Base-by-base conservation (phyloP, 164 flowering plant species). In the Annona squamosa region DNA sequence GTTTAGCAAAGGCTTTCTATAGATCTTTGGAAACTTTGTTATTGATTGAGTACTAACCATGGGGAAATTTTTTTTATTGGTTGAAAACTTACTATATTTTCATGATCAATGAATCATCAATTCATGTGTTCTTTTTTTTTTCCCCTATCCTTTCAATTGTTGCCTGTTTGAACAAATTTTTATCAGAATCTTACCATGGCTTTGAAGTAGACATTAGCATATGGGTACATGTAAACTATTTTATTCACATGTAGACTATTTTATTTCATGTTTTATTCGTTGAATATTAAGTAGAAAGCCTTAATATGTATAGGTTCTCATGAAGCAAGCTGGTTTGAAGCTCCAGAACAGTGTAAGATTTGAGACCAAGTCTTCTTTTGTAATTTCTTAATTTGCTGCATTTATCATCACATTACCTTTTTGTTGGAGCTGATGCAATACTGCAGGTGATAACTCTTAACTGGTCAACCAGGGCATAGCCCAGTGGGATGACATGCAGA, bases 311-410 rank as follows among this genome's bases (percentile, higher is more conserved):
- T 75, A 92, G 98, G 97, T 94, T 77, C 88, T 94, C 48, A 81
- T 79, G 52, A 94, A 94, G 89, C 98, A 94, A 87, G 95, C 93
- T 73, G 95, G 97, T 69, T 82, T 94, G 48, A 90, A 88, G 87
- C 92, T 94, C 61, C 90, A 91, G 77, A 88, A 85, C 63, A 88
- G 84, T 85, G 98, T 92, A 87, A 83, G 77, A 10, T 17, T 26
- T 1, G 10, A 62, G 69, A 9, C 59, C 13, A 16, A 26, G 37
- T 67, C 72, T 6, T 26, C 5, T 18, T 74, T 42, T 47, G 37
- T n/a, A 26, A 46, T 70, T 7, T 6, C n/a, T 69, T 70, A 7
- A 9, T 2, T 47, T 3, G 12, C 3, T n/a, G 37, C 26, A 63
- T 18, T 72, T 56, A 1, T 17, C 69, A 42, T 16, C 41, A 43